Evolutionary conservation across 2,329 filamentous ascomycete genomes (phyloP).

Genomic region (Alternaria infectoria): DNA sequence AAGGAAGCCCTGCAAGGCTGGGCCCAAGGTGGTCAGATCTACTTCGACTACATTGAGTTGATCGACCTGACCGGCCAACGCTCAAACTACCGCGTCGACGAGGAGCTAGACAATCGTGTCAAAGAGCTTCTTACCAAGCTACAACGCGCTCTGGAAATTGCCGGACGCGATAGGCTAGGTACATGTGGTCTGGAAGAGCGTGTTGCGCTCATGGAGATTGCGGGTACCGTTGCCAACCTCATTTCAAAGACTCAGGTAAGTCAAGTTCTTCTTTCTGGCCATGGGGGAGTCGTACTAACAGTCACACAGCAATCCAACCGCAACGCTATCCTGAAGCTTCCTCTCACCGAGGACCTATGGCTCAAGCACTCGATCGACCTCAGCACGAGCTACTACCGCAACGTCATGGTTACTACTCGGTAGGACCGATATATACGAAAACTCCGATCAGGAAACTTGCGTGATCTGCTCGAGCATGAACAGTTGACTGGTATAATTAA

Average conservation of each 20-base stretch:
- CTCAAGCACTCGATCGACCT: slow-evolving; percentile 73
- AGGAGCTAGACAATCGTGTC: slow-evolving; percentile 41
- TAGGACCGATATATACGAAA: not conserved
- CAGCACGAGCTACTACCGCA: slow-evolving; percentile 71
- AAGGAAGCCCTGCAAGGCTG: slow-evolving; percentile 68
- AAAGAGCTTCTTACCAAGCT: slow-evolving; percentile 41
- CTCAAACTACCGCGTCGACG: slow-evolving; percentile 38
- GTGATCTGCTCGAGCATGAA: not conserved
- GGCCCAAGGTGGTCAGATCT: slow-evolving; percentile 81
- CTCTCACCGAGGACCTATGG: slow-evolving; percentile 75
- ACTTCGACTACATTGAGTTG: slow-evolving; percentile 67
- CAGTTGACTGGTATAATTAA: not conserved
- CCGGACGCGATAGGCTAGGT: slow-evolving; percentile 49
- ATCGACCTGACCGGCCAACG: slow-evolving; percentile 46
- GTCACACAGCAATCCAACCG: slow-evolving; percentile 30
- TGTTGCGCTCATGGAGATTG: slow-evolving; percentile 84
- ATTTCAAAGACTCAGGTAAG: slow-evolving; percentile 57
- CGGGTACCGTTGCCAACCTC: slow-evolving; percentile 71
- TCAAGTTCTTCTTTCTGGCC: not conserved
- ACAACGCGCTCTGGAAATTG: slow-evolving; percentile 44
- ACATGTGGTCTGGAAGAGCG: slow-evolving; percentile 58
- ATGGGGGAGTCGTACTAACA: slow-evolving; percentile 44
- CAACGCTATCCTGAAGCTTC: slow-evolving; percentile 63
- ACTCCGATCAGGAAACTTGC: not conserved
- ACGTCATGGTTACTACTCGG: slow-evolving; percentile 48